Percentiles rank a stretch among this genome's conserved stretches.
Evolutionary conservation across 2,329 filamentous ascomycete species (phyloP).

Genomic region (Fusarium lyarnte): DNA sequence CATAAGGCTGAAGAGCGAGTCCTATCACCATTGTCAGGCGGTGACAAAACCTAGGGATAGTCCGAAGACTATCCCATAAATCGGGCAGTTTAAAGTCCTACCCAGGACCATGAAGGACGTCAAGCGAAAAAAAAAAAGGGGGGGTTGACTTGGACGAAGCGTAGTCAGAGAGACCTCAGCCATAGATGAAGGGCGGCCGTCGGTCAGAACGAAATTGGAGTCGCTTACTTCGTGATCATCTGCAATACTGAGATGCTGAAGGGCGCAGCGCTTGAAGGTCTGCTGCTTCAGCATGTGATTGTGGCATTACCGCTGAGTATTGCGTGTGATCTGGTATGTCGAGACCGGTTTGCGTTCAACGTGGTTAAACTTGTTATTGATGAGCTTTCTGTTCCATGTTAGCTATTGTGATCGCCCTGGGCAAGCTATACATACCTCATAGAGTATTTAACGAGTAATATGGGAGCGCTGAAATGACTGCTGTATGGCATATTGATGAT

Average conservation of each 20-base stretch:
- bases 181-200: neutral
- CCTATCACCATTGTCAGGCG: neutral
- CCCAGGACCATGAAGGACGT: neutral
- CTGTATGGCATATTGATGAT: neutral
- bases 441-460: neutral
- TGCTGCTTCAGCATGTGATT: neutral
- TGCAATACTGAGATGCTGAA: neutral
- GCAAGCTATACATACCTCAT: neutral
- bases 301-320: neutral
- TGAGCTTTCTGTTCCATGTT: neutral
- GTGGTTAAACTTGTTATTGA: neutral
- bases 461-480: neutral
- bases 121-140: neutral
- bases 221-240: neutral
- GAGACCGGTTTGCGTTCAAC: neutral
- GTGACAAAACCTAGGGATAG: neutral
- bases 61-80: neutral
- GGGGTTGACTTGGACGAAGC: neutral
- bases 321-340: neutral
- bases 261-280: neutral
- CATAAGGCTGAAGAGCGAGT: neutral
- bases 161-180: neutral
- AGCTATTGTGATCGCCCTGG: neutral
- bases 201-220: neutral
- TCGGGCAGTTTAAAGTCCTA: neutral